These are phyloP conservation scores for Alnus glutinosa DNA, from an alignment of 306 rosid genomes.

Conservation along the genomic window DNA sequence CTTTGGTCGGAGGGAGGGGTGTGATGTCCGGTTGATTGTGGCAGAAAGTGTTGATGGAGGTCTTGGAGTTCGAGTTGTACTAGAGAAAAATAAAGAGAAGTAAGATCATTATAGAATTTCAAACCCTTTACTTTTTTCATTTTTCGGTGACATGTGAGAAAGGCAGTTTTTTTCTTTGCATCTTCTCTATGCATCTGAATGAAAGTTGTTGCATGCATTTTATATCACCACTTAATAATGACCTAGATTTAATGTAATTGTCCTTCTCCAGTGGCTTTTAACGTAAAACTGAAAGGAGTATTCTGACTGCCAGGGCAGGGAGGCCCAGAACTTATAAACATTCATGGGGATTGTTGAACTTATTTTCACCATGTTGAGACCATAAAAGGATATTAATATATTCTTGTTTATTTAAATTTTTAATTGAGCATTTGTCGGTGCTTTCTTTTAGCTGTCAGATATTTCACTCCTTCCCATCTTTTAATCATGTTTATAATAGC, in stretches of 20 bases:
- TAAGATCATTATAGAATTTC: constrained; percentile 16
- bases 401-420: too few species aligned
- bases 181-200: neutral
- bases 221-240: neutral
- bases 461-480: too few species aligned
- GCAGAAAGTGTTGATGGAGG: constrained; percentile 30
- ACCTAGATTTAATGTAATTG: neutral
- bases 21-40: constrained; percentile 28
- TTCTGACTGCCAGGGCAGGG: too few species aligned
- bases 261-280: too few species aligned
- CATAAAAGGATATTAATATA: too few species aligned
- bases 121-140: neutral
- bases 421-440: too few species aligned
- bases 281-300: neutral
- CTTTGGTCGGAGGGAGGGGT: constrained; percentile 31
- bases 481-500: too few species aligned
- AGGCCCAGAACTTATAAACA: too few species aligned
- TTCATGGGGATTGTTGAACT: too few species aligned
- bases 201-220: neutral
- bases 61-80: constrained; percentile 27
- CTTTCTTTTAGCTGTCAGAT: too few species aligned
- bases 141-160: neutral
- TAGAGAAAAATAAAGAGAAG: constrained; percentile 27
- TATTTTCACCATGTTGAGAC: too few species aligned
- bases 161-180: neutral